Percentiles rank a stretch among this genome's conserved stretches.
Evolutionary conservation across 345 rosid genomes (phyloP).

Genomic region (Odontarrhena argentea): DNA sequence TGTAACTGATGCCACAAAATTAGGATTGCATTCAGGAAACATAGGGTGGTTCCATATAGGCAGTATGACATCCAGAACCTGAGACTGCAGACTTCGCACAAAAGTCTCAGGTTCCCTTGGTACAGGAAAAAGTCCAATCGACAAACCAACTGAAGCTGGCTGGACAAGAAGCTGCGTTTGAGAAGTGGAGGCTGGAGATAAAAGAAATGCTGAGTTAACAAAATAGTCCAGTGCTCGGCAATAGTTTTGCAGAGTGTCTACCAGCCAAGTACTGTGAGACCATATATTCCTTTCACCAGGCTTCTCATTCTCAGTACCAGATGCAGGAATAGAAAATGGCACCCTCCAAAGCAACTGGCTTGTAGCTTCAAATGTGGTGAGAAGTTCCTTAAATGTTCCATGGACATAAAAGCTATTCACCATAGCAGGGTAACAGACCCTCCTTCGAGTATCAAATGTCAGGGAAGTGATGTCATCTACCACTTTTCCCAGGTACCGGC

Average conservation of each 20-base stretch:
- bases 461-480: conserved; percentile 83
- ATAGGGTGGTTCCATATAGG: conserved; percentile 84
- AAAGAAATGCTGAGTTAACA: conserved; percentile 71
- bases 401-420: conserved; percentile 89
- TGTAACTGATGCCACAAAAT: conserved; percentile 70
- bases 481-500: conserved; percentile 89
- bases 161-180: conserved; percentile 91
- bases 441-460: conserved; percentile 78
- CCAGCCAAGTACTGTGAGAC: conserved; percentile 71
- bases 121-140: conserved; percentile 84
- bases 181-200: conserved; percentile 71
- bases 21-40: conserved; percentile 80
- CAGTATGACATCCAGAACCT: conserved; percentile 85
- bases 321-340: conserved; percentile 57
- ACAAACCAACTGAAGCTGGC: conserved; percentile 83
- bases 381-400: conserved; percentile 87
- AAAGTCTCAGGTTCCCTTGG: conserved; percentile 92
- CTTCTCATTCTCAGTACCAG: conserved; percentile 65
- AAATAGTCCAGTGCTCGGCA: conserved; percentile 82
- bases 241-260: conserved; percentile 80
- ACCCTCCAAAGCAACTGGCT: conserved; percentile 85
- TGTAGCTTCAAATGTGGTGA: conserved; percentile 94
- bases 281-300: conserved; percentile 65
- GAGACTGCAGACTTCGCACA: conserved; percentile 84
- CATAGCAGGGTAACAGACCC: conserved; percentile 83